A percentile compares a stretch with the other conserved stretches of the same genome.
Evolutionary conservation across 805 yeast species (phyloP).

Genomic region (Starmerella floris): DNA sequence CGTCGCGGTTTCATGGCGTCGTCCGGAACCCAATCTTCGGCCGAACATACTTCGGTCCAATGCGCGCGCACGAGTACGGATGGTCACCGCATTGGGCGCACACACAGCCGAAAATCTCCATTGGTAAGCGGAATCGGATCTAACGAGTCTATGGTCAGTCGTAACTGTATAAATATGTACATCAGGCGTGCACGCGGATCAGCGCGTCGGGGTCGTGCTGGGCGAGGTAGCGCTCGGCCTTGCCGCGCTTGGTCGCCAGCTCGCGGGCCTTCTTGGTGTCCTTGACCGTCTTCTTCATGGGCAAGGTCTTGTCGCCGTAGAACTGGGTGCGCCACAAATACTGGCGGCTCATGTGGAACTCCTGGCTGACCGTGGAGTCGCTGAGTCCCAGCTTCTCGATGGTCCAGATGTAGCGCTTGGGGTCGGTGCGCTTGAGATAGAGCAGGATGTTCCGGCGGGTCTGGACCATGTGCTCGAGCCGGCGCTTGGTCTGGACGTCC

Average conservation of each 20-base stretch:
- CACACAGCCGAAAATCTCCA: too few species aligned
- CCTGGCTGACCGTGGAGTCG: conserved; percentile 63
- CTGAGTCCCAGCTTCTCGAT: conserved; percentile 77
- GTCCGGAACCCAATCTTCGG: too few species aligned
- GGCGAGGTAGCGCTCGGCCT: conserved; percentile 22
- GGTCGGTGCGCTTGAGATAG: conserved; percentile 68
- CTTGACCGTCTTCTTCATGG: conserved; percentile 23
- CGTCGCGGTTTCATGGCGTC: too few species aligned
- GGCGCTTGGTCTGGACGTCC: conserved; percentile 57
- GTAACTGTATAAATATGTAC: neutral
- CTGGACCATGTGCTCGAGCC: conserved; percentile 72
- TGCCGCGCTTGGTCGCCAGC: conserved; percentile 18
- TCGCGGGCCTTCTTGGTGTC: conserved; percentile 21
- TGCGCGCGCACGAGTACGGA: too few species aligned
- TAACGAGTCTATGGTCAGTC: too few species aligned
- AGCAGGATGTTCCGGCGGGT: conserved; percentile 71
- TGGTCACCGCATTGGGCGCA: too few species aligned
- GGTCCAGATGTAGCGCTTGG: conserved; percentile 73
- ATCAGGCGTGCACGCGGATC: conserved; percentile 3
- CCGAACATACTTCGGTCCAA: too few species aligned
- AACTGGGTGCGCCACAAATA: conserved; percentile 27
- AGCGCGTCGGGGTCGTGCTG: conserved; percentile 21
- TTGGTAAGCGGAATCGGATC: too few species aligned
- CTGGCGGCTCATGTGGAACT: conserved; percentile 38
- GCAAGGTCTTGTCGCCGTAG: conserved; percentile 30